These are phyloP conservation scores for Leptosphaerulina australis DNA, from an alignment of 2,329 filamentous ascomycete genomes.

Conservation along the genomic window DNA sequence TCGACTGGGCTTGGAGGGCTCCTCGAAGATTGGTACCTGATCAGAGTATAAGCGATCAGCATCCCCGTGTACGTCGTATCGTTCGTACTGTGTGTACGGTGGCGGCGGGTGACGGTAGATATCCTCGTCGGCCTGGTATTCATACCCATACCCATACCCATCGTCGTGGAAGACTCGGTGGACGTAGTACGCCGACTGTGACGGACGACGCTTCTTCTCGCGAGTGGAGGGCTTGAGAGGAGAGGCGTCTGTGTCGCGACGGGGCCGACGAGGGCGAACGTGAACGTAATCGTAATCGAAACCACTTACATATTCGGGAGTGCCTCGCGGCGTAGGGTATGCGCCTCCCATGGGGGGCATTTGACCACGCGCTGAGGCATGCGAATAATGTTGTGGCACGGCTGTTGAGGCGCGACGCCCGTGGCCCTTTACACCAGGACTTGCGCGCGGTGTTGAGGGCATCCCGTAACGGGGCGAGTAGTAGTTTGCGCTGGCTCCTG, in stretches of 20 bases:
- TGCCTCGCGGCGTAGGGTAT: conserved; percentile 59
- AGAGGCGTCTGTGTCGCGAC: conserved; percentile 47
- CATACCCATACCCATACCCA: conserved; percentile 56
- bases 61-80: conserved; percentile 61
- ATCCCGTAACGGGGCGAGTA: conserved; percentile 61
- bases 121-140: conserved; percentile 55
- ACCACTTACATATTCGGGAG: conserved; percentile 69
- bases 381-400: conserved; percentile 51
- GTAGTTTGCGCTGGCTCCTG: conserved; percentile 55
- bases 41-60: conserved; percentile 60
- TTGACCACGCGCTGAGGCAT: conserved; percentile 42
- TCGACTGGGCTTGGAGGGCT: conserved; percentile 54
- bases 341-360: conserved; percentile 53
- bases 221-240: conserved; percentile 50
- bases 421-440: conserved; percentile 57
- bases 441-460: conserved; percentile 51
- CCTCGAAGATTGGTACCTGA: conserved; percentile 57
- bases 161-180: conserved; percentile 62
- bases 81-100: conserved; percentile 56
- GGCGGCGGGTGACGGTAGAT: conserved; percentile 55
- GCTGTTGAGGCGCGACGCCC: conserved; percentile 62
- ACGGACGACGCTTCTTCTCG: conserved; percentile 57
- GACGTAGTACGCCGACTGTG: conserved; percentile 60
- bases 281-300: conserved; percentile 59
- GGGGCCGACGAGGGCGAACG: conserved; percentile 50